These are phyloP conservation scores for Colletotrichum limetticola DNA, from an alignment of 2,329 filamentous ascomycete genomes.

Conservation along the genomic window DNA sequence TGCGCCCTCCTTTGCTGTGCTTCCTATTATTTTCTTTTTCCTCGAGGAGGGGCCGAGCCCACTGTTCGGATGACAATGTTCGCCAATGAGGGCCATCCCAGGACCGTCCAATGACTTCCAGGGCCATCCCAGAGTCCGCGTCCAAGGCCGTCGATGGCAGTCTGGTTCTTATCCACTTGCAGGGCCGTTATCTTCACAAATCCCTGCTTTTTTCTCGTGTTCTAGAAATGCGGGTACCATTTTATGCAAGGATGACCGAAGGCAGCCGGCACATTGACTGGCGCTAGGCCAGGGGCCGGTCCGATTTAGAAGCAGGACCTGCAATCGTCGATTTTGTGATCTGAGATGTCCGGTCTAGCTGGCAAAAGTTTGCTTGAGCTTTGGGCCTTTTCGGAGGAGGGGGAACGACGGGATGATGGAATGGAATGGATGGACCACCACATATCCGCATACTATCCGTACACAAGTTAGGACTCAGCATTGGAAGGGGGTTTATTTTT, in stretches of 20 bases:
- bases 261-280: slow-evolving; percentile 28
- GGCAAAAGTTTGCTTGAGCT: not conserved
- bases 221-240: slow-evolving; percentile 26
- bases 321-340: slow-evolving; percentile 31
- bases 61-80: slow-evolving; percentile 8
- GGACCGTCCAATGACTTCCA: not conserved
- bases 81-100: slow-evolving; percentile 14
- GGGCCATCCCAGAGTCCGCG: not conserved
- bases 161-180: slow-evolving; percentile 13
- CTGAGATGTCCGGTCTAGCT: slow-evolving; percentile 19
- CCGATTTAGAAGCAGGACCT: slow-evolving; percentile 32
- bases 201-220: slow-evolving; percentile 34
- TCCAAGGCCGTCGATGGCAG: slow-evolving; percentile 13
- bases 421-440: not conserved
- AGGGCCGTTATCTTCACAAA: slow-evolving; percentile 26
- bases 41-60: not conserved
- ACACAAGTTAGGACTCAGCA: not conserved
- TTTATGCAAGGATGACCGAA: not conserved
- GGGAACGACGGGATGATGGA: not conserved
- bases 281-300: slow-evolving; percentile 32
- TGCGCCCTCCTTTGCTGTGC: not conserved
- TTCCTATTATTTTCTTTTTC: not conserved
- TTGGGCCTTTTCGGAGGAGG: not conserved
- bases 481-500: not conserved
- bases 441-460: not conserved